phyloP scores from a whole-genome alignment of 2,329 filamentous ascomycete species.

The Xylaria sp. region DNA sequence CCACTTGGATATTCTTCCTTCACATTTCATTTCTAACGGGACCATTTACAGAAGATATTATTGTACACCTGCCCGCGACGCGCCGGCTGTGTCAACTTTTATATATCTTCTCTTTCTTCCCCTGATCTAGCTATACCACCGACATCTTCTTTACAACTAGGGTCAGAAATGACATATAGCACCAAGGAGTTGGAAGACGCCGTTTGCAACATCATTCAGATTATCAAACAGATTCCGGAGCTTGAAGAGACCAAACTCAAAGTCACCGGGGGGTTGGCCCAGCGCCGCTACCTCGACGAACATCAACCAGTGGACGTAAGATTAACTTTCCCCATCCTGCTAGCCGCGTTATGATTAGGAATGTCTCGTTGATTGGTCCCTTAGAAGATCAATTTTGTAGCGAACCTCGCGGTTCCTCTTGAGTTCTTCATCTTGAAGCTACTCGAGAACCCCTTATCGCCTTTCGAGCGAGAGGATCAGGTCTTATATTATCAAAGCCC shows the following conservation, averaged over 20 bases:
- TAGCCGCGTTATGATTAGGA: background rate
- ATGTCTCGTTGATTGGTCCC: background rate
- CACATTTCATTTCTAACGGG: background rate
- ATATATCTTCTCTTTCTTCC: background rate
- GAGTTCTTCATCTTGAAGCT: conserved; percentile 41
- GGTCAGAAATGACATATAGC: conserved; percentile 23
- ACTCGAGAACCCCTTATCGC: conserved; percentile 40
- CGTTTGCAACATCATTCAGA: conserved; percentile 44
- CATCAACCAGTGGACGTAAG: conserved; percentile 43
- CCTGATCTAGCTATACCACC: background rate
- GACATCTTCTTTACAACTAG: background rate
- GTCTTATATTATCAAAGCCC: conserved; percentile 41
- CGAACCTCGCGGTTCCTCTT: conserved; percentile 40
- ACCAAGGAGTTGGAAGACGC: conserved; percentile 43
- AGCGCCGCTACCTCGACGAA: conserved; percentile 44
- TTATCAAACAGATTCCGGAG: conserved; percentile 46
- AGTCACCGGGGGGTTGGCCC: conserved; percentile 44
- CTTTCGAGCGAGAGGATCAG: conserved; percentile 40
- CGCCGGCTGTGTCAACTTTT: conserved; percentile 18
- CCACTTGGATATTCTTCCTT: background rate
- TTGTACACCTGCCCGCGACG: background rate
- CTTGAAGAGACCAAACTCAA: conserved; percentile 40
- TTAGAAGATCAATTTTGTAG: conserved; percentile 46
- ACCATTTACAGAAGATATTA: background rate
- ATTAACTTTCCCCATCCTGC: background rate